A percentile compares a stretch with the other conserved stretches of the same genome.
Conservation (phyloP, 768 basidiomycete species). For the Rhizopogon rudus region DNA sequence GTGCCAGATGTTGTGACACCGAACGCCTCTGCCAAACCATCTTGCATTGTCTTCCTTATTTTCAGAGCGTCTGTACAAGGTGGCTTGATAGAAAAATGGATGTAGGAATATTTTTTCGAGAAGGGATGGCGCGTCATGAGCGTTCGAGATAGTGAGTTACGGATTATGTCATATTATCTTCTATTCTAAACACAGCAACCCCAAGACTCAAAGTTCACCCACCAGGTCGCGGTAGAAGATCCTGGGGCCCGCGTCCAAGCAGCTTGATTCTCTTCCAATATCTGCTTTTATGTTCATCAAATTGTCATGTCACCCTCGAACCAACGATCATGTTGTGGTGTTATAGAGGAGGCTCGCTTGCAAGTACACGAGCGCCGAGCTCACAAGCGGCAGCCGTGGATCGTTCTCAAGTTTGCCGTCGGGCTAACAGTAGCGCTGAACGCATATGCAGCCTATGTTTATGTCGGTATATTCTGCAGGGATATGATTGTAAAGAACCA, state of each 20-base stretch:
- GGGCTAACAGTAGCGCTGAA: slow-evolving; percentile 54
- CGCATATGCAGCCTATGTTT: slow-evolving; percentile 73
- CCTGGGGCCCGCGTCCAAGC: background rate
- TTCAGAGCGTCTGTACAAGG: slow-evolving; percentile 32
- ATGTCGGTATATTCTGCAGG: slow-evolving; percentile 64
- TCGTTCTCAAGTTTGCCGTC: slow-evolving; percentile 65
- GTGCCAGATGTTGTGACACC: slow-evolving; percentile 47
- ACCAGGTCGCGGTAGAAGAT: background rate
- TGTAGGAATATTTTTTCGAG: background rate
- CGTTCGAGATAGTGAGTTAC: too few relatives aligned
- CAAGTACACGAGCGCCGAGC: slow-evolving; percentile 33
- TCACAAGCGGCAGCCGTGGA: slow-evolving; percentile 63
- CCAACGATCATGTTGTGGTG: slow-evolving; percentile 37
- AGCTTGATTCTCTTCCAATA: background rate
- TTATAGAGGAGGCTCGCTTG: slow-evolving; percentile 44
- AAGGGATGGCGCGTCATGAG: background rate
- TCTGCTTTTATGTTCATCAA: background rate
- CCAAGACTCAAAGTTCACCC: background rate
- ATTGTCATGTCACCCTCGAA: slow-evolving; percentile 4
- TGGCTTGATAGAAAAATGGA: background rate
- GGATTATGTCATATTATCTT: background rate
- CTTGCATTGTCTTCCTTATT: slow-evolving; percentile 52
- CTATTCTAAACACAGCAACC: too few relatives aligned
- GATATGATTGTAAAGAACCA: slow-evolving; percentile 55
- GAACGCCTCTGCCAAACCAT: slow-evolving; percentile 49